These are phyloP conservation scores for Hortaea werneckii DNA, from an alignment of 2,329 filamentous ascomycete species.

Conservation along the genomic window DNA sequence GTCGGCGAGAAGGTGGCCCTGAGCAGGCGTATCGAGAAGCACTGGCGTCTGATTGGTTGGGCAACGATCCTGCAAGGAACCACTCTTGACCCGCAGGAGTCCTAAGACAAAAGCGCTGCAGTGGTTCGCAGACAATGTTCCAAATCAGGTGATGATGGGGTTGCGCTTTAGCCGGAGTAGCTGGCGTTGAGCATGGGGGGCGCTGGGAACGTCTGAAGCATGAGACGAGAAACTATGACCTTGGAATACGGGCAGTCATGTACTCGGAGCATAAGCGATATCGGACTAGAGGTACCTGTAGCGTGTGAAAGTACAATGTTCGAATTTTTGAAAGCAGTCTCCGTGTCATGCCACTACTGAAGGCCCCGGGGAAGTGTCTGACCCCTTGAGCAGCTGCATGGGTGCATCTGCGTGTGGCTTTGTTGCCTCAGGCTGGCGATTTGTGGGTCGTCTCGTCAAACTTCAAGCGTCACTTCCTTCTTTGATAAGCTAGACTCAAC, in stretches of 20 bases:
- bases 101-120: not conserved
- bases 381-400: too few species aligned
- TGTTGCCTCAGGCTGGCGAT: too few species aligned
- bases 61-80: slow-evolving; percentile 24
- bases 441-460: too few species aligned
- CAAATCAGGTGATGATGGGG: not conserved
- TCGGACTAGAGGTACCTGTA: not conserved
- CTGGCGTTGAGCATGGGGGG: not conserved
- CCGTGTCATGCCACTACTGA: too few species aligned
- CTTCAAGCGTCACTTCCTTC: too few species aligned
- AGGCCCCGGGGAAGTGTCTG: too few species aligned
- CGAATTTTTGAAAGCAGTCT: too few species aligned
- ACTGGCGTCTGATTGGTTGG: slow-evolving; percentile 91
- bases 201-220: not conserved
- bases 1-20: slow-evolving; percentile 97
- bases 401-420: too few species aligned
- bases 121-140: not conserved
- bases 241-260: not conserved
- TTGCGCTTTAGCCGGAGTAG: not conserved
- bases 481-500: too few species aligned
- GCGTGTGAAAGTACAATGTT: not conserved
- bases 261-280: not conserved
- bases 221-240: not conserved
- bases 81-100: slow-evolving; percentile 18
- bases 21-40: slow-evolving; percentile 95